Conservation (phyloP, 2,329 filamentous ascomycete genomes). For the Beauveria bassiana region DNA sequence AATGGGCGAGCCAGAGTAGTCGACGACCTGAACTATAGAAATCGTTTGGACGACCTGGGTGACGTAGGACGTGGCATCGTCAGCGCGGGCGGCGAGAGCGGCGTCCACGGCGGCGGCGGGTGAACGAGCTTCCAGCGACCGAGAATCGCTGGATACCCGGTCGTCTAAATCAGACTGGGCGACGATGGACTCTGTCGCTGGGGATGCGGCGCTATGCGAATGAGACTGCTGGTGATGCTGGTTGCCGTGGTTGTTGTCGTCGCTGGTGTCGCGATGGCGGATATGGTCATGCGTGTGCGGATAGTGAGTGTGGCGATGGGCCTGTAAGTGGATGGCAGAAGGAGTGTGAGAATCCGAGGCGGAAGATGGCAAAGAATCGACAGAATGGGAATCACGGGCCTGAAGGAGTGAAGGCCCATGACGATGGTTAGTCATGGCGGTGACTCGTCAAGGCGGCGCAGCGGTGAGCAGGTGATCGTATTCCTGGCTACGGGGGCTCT, state of each 20-base stretch:
- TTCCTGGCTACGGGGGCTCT: conserved; percentile 14
- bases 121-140: conserved; percentile 14
- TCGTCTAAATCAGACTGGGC: conserved; percentile 15
- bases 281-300: conserved; percentile 14
- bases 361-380: conserved; percentile 12
- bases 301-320: conserved; percentile 15
- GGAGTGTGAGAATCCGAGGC: conserved; percentile 21
- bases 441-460: conserved; percentile 16
- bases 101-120: conserved; percentile 15
- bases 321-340: conserved; percentile 16
- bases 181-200: conserved; percentile 18
- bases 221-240: not conserved
- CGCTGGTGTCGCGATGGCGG: conserved; percentile 20
- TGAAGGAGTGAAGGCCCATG: conserved; percentile 32
- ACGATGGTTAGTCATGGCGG: conserved; percentile 27
- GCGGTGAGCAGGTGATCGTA: conserved; percentile 14
- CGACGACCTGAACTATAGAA: conserved; percentile 46
- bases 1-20: conserved; percentile 38
- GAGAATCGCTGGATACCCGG: conserved; percentile 11
- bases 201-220: not conserved
- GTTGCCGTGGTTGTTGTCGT: conserved; percentile 15
- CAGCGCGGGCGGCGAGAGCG: conserved; percentile 5
- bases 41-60: conserved; percentile 46
- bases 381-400: conserved; percentile 19
- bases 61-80: conserved; percentile 22